Evolutionary conservation across 768 basidiomycete species (phyloP), one percentile per base, ranked within the genome.

Genomic region (Russula earlei): DNA sequence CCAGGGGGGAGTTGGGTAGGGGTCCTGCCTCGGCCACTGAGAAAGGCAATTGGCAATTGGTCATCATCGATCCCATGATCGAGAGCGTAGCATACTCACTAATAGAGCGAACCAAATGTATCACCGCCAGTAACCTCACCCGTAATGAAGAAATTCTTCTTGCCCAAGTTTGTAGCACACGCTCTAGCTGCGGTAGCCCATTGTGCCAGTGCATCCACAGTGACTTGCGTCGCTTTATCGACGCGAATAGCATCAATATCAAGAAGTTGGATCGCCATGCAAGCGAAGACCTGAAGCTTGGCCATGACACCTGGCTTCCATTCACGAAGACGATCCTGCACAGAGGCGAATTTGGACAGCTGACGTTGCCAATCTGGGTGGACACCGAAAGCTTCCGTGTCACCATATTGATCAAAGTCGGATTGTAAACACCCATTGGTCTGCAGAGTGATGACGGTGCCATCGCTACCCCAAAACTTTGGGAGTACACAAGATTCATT

Each of bases 381-480:
- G 29, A 96, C 92, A 84, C 93, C 93, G 67, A 95, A 95, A 60
- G 93, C 93, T 69, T 96, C 93, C 82, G 91, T 91, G 71, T 96
- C 93, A 60, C 93, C 93, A 63, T 87, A 96, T 58, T 95, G 92
- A 70, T 96, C 93, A 63, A 95, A 94, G 59, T 93, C 91, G 17
- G 89, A 92, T 14, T 71, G 67, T 60, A 84, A 74, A 69, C 93
- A 96, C 19, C 92, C 92, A 48, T 77, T 71, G 14, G 74, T 71
- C 52, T 82, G 70, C n/a, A 79, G 69, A 9, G 77, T 71, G 48
- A 88, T 72, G 48, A 81, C 71, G 0, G 77, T 75, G 22, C 87
- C 93, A 60, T 85, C 80, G 48, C 92, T 83, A 43, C 78, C 69
- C 87, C 89, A 95, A 64, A 96, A 86, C 14, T 72, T 75, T 14